A percentile compares a stretch with the other conserved stretches of the same genome.
phyloP scores from a whole-genome alignment of 1,139 yeast species.

The Kodamaea fungicola region DNA sequence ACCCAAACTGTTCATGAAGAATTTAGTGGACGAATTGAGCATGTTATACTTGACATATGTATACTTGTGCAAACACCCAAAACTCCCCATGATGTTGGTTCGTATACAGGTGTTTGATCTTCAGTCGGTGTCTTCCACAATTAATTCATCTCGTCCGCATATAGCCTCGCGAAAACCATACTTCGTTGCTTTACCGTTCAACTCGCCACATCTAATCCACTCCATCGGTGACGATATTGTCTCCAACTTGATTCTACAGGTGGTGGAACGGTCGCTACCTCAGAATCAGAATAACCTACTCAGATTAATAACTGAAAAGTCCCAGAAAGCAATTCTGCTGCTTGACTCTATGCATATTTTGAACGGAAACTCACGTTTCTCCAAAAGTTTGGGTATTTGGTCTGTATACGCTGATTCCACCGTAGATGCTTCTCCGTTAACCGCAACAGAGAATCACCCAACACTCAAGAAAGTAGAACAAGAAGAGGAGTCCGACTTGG shows the following conservation, averaged over 20 bases:
- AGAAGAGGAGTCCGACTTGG: constrained; percentile 7
- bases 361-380: constrained; percentile 59
- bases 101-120: constrained; percentile 69
- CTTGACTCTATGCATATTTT: constrained; percentile 52
- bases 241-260: constrained; percentile 54
- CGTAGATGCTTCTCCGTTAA: constrained; percentile 62
- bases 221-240: constrained; percentile 46
- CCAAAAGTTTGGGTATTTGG: constrained; percentile 66
- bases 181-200: constrained; percentile 63
- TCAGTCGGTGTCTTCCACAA: constrained; percentile 19
- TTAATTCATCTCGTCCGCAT: constrained; percentile 27
- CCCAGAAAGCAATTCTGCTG: constrained; percentile 51
- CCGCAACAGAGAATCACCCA: constrained; percentile 32
- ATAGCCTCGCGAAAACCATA: constrained; percentile 55
- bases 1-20: constrained; percentile 46
- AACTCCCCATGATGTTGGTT: constrained; percentile 54
- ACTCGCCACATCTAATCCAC: constrained; percentile 67
- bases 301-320: constrained; percentile 20
- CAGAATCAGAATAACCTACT: constrained; percentile 32
- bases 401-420: constrained; percentile 62
- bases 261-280: constrained; percentile 51
- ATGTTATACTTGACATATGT: constrained; percentile 54
- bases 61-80: constrained; percentile 66
- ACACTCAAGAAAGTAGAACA: constrained; percentile 7
- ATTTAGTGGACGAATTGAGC: constrained; percentile 46